These are phyloP conservation scores for Flaveria trinervia DNA, from an alignment of 129 eudicot genomes.

Conservation along the genomic window DNA sequence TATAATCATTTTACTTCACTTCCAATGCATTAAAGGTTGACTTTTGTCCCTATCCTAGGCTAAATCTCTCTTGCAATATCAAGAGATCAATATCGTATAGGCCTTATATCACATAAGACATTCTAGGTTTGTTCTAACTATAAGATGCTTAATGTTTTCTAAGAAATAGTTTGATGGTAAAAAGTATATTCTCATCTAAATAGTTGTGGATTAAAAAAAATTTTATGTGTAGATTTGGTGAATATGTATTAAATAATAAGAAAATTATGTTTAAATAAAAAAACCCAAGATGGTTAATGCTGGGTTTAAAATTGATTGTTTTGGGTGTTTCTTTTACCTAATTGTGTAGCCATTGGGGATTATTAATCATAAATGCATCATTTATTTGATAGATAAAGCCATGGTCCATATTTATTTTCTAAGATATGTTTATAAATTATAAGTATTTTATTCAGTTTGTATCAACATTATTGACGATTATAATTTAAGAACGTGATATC, in stretches of 20 bases:
- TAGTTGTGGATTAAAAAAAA: too few species aligned
- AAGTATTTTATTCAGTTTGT: neutral
- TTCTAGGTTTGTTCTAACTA: neutral
- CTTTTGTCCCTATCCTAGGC: constrained; percentile 13
- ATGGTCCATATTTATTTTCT: constrained; percentile 14
- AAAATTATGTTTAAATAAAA: too few species aligned
- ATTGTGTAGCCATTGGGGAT: neutral
- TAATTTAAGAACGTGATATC: neutral
- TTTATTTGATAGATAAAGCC: constrained; percentile 7
- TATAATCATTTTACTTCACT: constrained; percentile 21
- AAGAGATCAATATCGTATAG: neutral
- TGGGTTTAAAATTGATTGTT: neutral
- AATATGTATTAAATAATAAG: too few species aligned
- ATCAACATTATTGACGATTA: neutral
- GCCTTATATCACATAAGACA: neutral
- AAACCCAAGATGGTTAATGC: neutral
- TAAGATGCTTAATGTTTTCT: neutral
- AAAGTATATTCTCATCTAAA: too few species aligned
- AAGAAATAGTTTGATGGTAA: too few species aligned
- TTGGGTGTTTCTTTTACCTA: neutral
- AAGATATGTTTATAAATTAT: constrained; percentile 3
- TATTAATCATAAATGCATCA: neutral
- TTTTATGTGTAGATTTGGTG: too few species aligned
- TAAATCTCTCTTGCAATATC: constrained; percentile 28
- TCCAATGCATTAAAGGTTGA: constrained; percentile 15